Evolutionary conservation across 257 asterid genomes (phyloP).

Genomic region (Echium plantagineum): DNA sequence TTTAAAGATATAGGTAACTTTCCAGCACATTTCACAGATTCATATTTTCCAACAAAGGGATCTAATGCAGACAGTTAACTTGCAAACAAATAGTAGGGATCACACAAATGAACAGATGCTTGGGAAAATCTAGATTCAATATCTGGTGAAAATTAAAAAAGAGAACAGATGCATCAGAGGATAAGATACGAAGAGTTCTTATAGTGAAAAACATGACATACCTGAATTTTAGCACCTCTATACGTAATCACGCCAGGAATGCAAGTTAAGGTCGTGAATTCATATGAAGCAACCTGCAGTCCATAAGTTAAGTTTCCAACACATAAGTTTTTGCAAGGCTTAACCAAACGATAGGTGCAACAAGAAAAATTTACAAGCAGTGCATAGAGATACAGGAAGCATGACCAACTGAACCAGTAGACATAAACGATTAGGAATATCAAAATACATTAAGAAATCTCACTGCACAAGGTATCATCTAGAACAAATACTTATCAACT

Average conservation of each 20-base stretch:
- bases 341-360: not conserved
- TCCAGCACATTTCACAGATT: no score
- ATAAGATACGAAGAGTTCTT: not conserved
- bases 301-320: conserved; percentile 8
- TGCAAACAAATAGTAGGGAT: no score
- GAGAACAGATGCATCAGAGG: no score
- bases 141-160: not conserved
- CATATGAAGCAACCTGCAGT: conserved; percentile 94
- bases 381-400: not conserved
- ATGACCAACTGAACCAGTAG: not conserved
- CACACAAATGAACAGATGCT: no score
- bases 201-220: conserved; percentile 9
- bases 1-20: no score
- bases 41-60: no score
- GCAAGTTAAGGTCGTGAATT: conserved; percentile 95
- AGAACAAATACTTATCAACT: no score
- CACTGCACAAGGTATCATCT: no score
- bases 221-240: conserved; percentile 98
- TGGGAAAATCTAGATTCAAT: not conserved
- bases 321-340: not conserved
- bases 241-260: conserved; percentile 96
- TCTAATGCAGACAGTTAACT: no score
- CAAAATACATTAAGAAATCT: not conserved
- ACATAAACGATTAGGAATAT: not conserved
- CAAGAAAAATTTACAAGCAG: not conserved